Evolutionary conservation across 306 rosid species (phyloP), one percentile per base, ranked within the genome.

Genomic region (Begonia masoniana): DNA sequence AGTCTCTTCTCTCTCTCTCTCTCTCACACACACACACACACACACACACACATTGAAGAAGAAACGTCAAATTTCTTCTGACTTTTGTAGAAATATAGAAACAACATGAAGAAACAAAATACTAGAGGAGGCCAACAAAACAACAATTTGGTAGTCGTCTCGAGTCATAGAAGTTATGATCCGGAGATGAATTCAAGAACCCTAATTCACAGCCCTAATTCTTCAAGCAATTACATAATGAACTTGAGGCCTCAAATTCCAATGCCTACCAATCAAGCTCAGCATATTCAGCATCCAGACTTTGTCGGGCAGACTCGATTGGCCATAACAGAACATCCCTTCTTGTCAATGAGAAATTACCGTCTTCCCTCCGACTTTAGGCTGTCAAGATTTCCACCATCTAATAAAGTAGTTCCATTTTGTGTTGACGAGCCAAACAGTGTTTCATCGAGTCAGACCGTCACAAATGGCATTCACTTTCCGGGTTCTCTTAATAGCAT

Each of bases 31-130:
- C 19, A 0, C 39, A 2, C 39, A 2, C 39, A 10, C 43, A 42
- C 21, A 5, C 12, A 0, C 12, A 12, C 13, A 42, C 15, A 10
- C 16, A 36, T 5, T 6, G 12, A n/a, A 10, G 15, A 17, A 2
- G 11, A 19, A 15, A 6, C 13, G 21, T 21, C 1, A 51, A 17
- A 13, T 6, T 9, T 15, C 36, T 10, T 56, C 21, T 26, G 5
- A 47, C 5, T 58, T 19, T 11, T 50, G 31, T 43, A 66, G 70
- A 66, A 66, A 39, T 61, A 58, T 4, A 46, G 70, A 53, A 55
- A 58, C 13, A 16, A 1, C 13, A 4, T 52, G 49, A 58, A 43
- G 54, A 66, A 58, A 15, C 54, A 50, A 14, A 58, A 17, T 52
- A 21, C 13, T 3, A 3, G 6, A 45, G 15, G 49, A 10, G 0